Base-by-base conservation (phyloP, 176 grass and related monocot species). In the Rhynchospora pubera region DNA sequence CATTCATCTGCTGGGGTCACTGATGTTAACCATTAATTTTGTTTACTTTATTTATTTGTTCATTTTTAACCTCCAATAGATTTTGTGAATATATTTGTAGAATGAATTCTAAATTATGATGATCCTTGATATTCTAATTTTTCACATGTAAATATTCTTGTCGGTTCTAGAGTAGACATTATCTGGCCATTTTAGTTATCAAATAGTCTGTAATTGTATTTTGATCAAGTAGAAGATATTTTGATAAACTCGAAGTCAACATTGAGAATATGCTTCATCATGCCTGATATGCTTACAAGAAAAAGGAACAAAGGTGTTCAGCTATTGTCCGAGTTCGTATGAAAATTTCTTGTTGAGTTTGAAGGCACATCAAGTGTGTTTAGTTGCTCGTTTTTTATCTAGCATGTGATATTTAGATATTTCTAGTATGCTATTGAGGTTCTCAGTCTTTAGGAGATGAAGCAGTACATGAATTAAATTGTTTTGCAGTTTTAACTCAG, bases 21-120 rank as follows among this genome's bases (percentile, higher is more conserved):
- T 7, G 92, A 94, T 85, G 90, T 85, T 68, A 84, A 80, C 70
- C 95, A 91, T 52, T 94, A 86, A 87, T 79, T 22, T 47, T 10
- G 12, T 43, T 63, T 46, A 18, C 57, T 81, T 65, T 44, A 52
- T 87, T 85, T 86, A 30, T 66, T 66, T 45, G 18, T 82, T 48
- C 21, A 52, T 82, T 82, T 67, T 45, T 82, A 51, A 66, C 79
- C n/a, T 82, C 23, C 7, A 66, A 62, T 50, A 82, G 39, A 21
- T 65, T 43, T 10, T 66, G 50, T 80, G 39, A 64, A 82, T 82
- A 65, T 82, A 67, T 82, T 56, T 56, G 72, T 77, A 56, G 72
- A 23, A 77, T 56, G 50, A 30, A 77, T 56, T 30, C 53, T 76
- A 55, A 74, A 16, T 56, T 77, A 30, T 28, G 50, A 56, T 32